A percentile compares a stretch with the other conserved stretches of the same genome.
phyloP scores from a whole-genome alignment of 108 stramenopile species.

The Cyclotella baltica region DNA sequence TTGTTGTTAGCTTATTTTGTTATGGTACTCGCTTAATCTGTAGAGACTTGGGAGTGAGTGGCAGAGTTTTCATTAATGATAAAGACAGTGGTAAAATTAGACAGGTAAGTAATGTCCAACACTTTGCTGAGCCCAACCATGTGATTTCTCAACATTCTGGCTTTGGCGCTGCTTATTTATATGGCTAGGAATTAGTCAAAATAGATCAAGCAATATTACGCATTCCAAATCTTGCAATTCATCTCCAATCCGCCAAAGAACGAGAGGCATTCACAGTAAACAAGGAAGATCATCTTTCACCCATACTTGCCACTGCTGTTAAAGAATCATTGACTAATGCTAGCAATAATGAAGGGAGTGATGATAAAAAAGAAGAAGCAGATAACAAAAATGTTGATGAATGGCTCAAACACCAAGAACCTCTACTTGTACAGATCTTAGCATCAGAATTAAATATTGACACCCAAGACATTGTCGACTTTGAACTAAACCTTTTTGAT shows the following conservation, averaged over 20 bases:
- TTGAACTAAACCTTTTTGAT: slow-evolving; percentile 95
- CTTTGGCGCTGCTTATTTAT: neutral
- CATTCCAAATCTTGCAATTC: slow-evolving; percentile 96
- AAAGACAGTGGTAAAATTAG: slow-evolving; percentile 40
- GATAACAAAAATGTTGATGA: slow-evolving; percentile 47
- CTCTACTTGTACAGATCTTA: slow-evolving; percentile 78
- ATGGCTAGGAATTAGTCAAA: slow-evolving; percentile 61
- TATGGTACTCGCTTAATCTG: neutral
- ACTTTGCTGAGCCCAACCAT: too few relatives aligned
- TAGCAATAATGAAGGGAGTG: slow-evolving; percentile 20
- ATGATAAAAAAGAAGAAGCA: slow-evolving; percentile 27
- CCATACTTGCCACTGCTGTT: slow-evolving; percentile 89
- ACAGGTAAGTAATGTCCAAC: slow-evolving; percentile 32
- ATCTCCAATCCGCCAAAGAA: slow-evolving; percentile 89
- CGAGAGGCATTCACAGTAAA: slow-evolving; percentile 89
- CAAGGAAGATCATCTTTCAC: slow-evolving; percentile 93
- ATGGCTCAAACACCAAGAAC: slow-evolving; percentile 87
- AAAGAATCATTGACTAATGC: slow-evolving; percentile 70
- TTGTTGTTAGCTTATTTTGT: neutral
- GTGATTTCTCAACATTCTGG: neutral
- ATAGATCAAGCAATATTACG: slow-evolving; percentile 83
- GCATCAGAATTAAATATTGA: slow-evolving; percentile 74
- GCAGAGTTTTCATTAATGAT: slow-evolving; percentile 86
- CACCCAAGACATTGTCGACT: slow-evolving; percentile 82
- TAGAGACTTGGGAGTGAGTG: slow-evolving; percentile 90